Evolutionary conservation across 805 yeast genomes (phyloP), one percentile per base, ranked within the genome.

Genomic region (Kluyveromyces siamensis): DNA sequence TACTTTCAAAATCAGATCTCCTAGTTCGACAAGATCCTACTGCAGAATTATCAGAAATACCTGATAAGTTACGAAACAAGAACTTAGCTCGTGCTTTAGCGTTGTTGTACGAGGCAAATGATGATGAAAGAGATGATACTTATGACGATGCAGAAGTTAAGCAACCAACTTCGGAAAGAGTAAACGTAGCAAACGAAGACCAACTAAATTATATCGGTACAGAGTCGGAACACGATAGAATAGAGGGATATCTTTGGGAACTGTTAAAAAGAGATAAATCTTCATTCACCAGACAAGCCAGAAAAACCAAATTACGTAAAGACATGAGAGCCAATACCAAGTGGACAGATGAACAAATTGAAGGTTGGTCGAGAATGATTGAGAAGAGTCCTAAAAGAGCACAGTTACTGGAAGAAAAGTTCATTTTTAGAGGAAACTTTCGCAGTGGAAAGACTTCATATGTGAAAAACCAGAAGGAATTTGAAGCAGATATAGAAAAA

Each of bases 261-360:
- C 61, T 76, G 8, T 79, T 74, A 60, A 78, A 77, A 53, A 66
- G 72, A 16, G 77, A 81, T 37, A 76, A 76, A 1, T 65, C 62
- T 1, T 64, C 75, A 33, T 75, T 84, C 48, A 75, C 67, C 8
- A 73, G 78, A 50, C 51, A 67, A 0, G 60, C 70, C 10, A 70
- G 96, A 52, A 78, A 79, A 37, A 52, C 81, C 0, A 66, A 70
- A 40, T 65, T 60, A 9, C 71, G 96, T 46, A 66, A 69, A 33
- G 74, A 72, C 25, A 68, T 87, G 60, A 77, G 74, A 53, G 55
- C 62, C 6, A 70, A 72, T 37, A 75, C 83, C 0, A 71, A 72
- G 1, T 88, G 95, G 96, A 72, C 89, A 0, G 90, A 89, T 64
- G 96, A 88, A 59, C 96, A 87, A 62, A 79, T 91, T 44, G 96